Evolutionary conservation across 148 eudicot genomes (phyloP), one percentile per base, ranked within the genome.

Genomic region (Camellia lanceoleosa): DNA sequence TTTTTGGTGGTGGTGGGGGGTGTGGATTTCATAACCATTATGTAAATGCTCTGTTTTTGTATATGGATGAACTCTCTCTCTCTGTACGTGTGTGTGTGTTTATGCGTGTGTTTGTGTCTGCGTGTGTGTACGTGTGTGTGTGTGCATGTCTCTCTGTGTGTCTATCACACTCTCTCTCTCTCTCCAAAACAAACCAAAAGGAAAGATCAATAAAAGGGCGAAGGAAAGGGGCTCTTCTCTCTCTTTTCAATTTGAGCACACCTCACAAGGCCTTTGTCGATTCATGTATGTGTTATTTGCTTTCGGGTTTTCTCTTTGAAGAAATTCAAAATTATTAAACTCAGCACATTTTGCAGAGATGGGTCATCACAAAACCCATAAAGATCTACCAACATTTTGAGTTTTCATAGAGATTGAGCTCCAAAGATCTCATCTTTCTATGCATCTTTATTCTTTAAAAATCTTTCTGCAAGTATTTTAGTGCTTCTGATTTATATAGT

Each of bases 281-380:
- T 60, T 63, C 71, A 72, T 71, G 83, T 82, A 82, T 72, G 78
- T 82, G 23, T 55, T 44, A 42, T 46, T 19, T 67, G 51, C 60
- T 38, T n/a, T n/a, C 42, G 12, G 14, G 23, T 7, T 78, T 68
- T 23, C 58, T 20, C 46, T 16, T 16, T 5, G 9, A 14, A n/a
- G 23, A 23, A 58, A 20, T 7, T n/a, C 13, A 51, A 7, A 15
- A 10, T 15, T 16, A 15, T 69, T 69, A 47, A n/a, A 16, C 38
- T 46, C 38, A n/a, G 74, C 49, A 71, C 56, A 18, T 12, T 13
- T 14, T 15, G 49, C 74, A 47, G 74, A 77, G 56, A 71, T 18
- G 75, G 75, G 43, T 79, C 69, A 43, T 16, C 7, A 46, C n/a
- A 15, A 68, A 68, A 76, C 5, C 8, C 60, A 77, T 77, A 49